These are phyloP conservation scores for Trametes gibbosa DNA, from an alignment of 768 basidiomycete species.

Conservation along the genomic window DNA sequence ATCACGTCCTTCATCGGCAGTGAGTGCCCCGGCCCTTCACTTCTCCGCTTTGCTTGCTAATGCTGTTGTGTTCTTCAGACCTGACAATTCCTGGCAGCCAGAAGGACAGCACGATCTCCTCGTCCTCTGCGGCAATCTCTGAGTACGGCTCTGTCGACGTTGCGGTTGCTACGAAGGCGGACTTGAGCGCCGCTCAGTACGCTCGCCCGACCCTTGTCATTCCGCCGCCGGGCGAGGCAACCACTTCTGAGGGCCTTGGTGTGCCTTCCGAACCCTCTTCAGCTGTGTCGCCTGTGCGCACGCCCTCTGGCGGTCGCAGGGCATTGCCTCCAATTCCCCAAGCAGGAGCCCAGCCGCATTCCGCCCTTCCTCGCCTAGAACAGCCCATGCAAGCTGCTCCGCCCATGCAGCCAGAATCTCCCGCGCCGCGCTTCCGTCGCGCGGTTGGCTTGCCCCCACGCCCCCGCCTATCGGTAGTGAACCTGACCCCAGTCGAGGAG, in stretches of 20 bases:
- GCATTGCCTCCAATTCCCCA: constrained; percentile 2
- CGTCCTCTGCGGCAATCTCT: background rate
- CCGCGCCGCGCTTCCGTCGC: constrained; percentile 15
- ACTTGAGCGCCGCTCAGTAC: background rate
- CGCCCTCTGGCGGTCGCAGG: background rate
- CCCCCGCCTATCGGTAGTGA: constrained; percentile 21
- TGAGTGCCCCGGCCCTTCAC: constrained; percentile 24
- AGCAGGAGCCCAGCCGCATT: background rate
- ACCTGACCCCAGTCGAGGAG: constrained; percentile 14
- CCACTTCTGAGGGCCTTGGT: background rate
- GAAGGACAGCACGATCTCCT: constrained; percentile 17
- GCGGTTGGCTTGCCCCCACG: constrained; percentile 28
- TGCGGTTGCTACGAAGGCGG: background rate
- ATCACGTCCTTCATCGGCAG: constrained; percentile 72
- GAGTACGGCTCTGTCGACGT: constrained; percentile 7
- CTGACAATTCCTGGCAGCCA: constrained; percentile 31
- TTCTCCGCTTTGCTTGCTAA: background rate
- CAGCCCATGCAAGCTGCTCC: background rate
- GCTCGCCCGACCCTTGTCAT: constrained; percentile 13
- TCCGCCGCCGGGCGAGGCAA: background rate
- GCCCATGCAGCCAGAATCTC: background rate
- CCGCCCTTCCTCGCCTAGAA: background rate
- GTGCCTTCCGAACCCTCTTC: background rate
- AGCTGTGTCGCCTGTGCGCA: background rate
- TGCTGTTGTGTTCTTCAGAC: constrained; percentile 25